phyloP scores from a whole-genome alignment of 2,329 filamentous ascomycete genomes.

The Leptographium flavum region DNA sequence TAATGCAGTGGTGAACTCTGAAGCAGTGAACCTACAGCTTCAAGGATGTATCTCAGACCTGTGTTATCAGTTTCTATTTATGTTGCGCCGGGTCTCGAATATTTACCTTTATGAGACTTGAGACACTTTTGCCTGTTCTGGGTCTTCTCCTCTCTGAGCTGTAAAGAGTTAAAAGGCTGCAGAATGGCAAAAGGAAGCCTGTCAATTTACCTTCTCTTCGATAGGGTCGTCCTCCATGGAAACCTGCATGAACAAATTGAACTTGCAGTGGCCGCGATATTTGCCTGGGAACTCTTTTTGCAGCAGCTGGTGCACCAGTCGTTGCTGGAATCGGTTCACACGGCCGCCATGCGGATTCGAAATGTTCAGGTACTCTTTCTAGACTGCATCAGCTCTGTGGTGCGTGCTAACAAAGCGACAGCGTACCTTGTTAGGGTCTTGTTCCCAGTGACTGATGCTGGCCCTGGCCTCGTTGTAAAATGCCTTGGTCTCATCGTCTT shows the following conservation, averaged over 20 bases:
- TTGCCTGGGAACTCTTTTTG: slow-evolving; percentile 11
- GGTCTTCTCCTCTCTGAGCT: slow-evolving; percentile 1
- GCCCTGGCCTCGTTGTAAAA: slow-evolving; percentile 8
- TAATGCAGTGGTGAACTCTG: no score
- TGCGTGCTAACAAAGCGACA: no score
- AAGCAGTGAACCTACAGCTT: slow-evolving; percentile 17
- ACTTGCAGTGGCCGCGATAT: slow-evolving; percentile 6
- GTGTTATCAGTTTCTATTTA: not conserved
- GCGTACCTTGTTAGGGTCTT: not conserved
- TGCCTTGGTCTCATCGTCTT: not conserved
- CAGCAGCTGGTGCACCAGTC: slow-evolving; percentile 15
- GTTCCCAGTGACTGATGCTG: slow-evolving; percentile 6
- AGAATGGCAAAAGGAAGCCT: not conserved
- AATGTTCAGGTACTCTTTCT: slow-evolving; percentile 9
- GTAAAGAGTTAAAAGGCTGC: no score
- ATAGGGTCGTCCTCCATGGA: slow-evolving; percentile 2
- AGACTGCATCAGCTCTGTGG: not conserved
- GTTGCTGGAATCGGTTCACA: slow-evolving; percentile 15
- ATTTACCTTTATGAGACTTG: slow-evolving; percentile 10
- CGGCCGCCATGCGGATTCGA: slow-evolving; percentile 12
- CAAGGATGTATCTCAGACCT: slow-evolving; percentile 17
- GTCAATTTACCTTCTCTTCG: slow-evolving; percentile 3
- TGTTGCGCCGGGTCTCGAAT: not conserved
- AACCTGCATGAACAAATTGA: slow-evolving; percentile 10
- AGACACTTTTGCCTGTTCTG: slow-evolving; percentile 5